Base-by-base conservation (phyloP, 1,284 basidiomycete species). In the Lignosus rhinocerotis region DNA sequence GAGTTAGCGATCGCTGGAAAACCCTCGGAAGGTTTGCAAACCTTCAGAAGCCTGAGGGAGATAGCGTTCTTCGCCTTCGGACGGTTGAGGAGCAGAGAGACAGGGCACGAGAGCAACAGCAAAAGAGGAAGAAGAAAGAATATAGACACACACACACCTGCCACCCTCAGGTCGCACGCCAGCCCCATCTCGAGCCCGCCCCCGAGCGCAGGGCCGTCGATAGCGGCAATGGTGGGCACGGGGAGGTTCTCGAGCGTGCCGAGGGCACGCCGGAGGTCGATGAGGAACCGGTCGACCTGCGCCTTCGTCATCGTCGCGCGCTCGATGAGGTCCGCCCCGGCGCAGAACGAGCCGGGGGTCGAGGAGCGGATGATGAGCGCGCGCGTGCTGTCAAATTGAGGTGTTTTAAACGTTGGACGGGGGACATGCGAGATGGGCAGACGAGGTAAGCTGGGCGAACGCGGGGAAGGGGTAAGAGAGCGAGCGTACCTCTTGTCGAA, bases 121-220 rank as follows among this genome's bases (percentile, higher is more conserved):
- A 31, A 7, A 9, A 1, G 8, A 12, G 33, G 12, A 25, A 16
- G 11, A 1, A 14, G 11, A 11, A 14, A 12, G 6, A n/a, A 6
- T 12, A 12, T 12, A 12, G 34, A 39, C 25, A 39, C 9, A 39
- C 36, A 65, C 70, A 57, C 68, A 92, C 92, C 89, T 56, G 91
- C 94, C 17, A 96, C 87, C 16, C 95, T 82, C 64, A 98, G 74
- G 76, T 97, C 95, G 75, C 93, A 95, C 1, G 92, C 90, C 53
- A 97, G 80, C 56, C 88, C 83, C 55, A 97, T 76, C 72, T 98
- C 95, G 33, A 96, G 79, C 2, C 95, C 95, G 25, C 95, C 95
- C 9, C 95, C 95, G 7, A 98, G 81, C 1, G 95, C 94, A 32
- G 93, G 91, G 0, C 96, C 96, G 69, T 97, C 95, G 51, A 98